These are phyloP conservation scores for Stenogyne calaminthoides DNA, from an alignment of 305 asterid species.

Conservation along the genomic window DNA sequence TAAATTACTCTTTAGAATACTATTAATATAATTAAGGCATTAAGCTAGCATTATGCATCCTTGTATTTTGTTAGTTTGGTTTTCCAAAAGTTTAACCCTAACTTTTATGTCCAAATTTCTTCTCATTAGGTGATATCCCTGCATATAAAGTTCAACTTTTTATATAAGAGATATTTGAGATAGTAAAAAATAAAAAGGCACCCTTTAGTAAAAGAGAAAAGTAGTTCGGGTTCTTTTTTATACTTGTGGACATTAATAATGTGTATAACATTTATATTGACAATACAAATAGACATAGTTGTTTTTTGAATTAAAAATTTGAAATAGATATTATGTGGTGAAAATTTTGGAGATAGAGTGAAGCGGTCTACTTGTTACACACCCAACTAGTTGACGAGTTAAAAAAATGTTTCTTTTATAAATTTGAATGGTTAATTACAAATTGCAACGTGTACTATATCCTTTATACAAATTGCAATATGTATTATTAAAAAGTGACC, in stretches of 20 bases:
- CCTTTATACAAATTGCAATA: too few species aligned
- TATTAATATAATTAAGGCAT: not conserved
- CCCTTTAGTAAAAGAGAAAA: not conserved
- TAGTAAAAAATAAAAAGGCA: not conserved
- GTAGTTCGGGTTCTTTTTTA: not conserved
- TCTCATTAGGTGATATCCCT: not conserved
- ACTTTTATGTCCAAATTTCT: not conserved
- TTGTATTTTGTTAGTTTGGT: not conserved
- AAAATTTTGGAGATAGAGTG: not conserved
- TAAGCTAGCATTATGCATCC: not conserved
- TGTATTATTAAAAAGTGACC: too few species aligned
- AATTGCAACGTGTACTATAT: too few species aligned
- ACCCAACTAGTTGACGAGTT: not conserved
- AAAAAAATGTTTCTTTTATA: not conserved
- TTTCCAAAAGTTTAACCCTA: not conserved
- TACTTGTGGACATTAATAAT: not conserved
- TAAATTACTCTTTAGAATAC: not conserved
- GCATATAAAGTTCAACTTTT: not conserved
- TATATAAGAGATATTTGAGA: not conserved
- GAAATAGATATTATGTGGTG: not conserved
- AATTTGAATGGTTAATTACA: too few species aligned
- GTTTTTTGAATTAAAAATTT: too few species aligned
- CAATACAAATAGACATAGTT: too few species aligned
- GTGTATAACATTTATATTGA: too few species aligned
- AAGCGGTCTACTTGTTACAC: not conserved